phyloP scores from a whole-genome alignment of 305 asterid species.

The Petunia hybrid region DNA sequence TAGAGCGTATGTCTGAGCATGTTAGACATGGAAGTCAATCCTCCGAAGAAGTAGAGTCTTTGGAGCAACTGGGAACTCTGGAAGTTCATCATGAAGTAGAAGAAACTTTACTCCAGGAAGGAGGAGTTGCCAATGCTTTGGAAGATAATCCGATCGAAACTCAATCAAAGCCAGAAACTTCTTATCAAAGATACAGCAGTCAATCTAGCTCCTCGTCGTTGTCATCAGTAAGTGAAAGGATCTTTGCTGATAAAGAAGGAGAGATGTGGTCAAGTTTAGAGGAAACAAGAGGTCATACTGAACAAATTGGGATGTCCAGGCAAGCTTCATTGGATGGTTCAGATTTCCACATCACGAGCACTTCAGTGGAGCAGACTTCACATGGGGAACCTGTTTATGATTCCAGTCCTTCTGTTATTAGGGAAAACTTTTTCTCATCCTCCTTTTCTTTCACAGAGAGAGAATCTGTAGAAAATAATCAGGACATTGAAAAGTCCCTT shows the following conservation, averaged over 20 bases:
- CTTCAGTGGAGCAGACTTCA: slow-evolving; percentile 43
- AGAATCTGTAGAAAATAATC: slow-evolving; percentile 48
- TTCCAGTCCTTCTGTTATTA: slow-evolving; percentile 61
- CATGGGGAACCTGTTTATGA: slow-evolving; percentile 70
- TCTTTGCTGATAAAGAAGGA: slow-evolving; percentile 53
- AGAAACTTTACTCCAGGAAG: slow-evolving; percentile 34
- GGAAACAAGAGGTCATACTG: slow-evolving; percentile 43
- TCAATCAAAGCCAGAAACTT: slow-evolving; percentile 46
- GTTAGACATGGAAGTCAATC: slow-evolving; percentile 82
- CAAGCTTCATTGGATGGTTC: slow-evolving; percentile 44
- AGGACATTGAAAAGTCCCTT: slow-evolving; percentile 39
- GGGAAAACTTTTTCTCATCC: slow-evolving; percentile 51
- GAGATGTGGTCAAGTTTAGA: slow-evolving; percentile 50
- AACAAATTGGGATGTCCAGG: slow-evolving; percentile 43
- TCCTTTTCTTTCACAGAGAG: slow-evolving; percentile 51
- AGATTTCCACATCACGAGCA: slow-evolving; percentile 39
- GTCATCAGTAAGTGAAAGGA: slow-evolving; percentile 75
- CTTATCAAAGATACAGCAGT: slow-evolving; percentile 42
- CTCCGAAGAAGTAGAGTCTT: slow-evolving; percentile 51
- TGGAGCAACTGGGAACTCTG: slow-evolving; percentile 28
- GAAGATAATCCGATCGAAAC: slow-evolving; percentile 40
- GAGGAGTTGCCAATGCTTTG: slow-evolving; percentile 36
- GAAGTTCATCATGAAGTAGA: slow-evolving; percentile 36
- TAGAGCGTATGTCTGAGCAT: slow-evolving; percentile 58
- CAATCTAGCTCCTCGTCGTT: slow-evolving; percentile 73